Conservation (phyloP, 495 filamentous ascomycete genomes). For the Tuber brumale region DNA sequence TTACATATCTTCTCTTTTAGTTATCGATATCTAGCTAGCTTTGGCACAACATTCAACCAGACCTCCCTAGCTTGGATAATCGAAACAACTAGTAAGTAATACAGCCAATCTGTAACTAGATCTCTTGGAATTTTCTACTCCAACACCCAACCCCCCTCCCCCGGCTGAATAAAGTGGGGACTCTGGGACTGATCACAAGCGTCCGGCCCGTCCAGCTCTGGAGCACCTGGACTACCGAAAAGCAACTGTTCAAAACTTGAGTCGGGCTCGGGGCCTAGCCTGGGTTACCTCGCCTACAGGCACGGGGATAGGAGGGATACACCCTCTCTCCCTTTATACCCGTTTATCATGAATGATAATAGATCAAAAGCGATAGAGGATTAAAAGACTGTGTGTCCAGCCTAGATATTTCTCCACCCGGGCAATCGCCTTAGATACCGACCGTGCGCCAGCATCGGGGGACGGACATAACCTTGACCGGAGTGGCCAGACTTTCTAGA, state of each 20-base stretch:
- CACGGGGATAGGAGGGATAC: neutral
- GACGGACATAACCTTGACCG: neutral
- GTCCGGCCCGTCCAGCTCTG: neutral
- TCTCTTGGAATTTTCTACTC: neutral
- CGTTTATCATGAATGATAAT: neutral
- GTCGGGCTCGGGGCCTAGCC: neutral
- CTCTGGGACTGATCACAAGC: neutral
- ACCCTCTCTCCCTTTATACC: neutral
- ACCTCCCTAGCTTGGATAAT: neutral
- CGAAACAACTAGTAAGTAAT: neutral
- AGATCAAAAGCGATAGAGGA: no score
- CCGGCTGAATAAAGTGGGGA: neutral
- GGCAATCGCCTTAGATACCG: neutral
- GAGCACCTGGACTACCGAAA: no score
- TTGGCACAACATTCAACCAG: neutral
- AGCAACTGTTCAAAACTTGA: neutral
- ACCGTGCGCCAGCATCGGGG: neutral
- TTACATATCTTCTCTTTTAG: neutral
- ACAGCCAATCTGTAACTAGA: neutral
- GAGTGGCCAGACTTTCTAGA: neutral
- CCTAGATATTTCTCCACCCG: no score
- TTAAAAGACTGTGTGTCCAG: no score
- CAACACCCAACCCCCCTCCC: neutral
- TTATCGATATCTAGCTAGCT: no score
- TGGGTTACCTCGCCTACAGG: no score